Base-by-base conservation (phyloP, 2,329 filamentous ascomycete genomes). In the Calonectria ilicicola region DNA sequence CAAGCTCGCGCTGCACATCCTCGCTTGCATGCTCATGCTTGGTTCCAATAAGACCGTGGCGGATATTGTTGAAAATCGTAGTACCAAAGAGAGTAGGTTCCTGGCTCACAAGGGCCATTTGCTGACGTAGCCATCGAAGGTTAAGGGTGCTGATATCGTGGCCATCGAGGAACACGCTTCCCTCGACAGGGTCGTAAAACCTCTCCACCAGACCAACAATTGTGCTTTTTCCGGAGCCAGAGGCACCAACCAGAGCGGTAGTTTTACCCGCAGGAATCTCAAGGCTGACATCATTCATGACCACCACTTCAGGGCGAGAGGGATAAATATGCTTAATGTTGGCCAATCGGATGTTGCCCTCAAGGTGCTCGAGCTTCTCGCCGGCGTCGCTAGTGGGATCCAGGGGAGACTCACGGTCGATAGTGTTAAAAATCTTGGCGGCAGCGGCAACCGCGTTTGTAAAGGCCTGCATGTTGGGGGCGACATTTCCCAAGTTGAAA, bases 281-380 rank as follows among this genome's bases (percentile, higher is more conserved):
- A 2, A 99, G 89, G 69, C 88, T 94, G 69, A 98, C 94, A 75
- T 93, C 92, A 49, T 97, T 88, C 92, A 98, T 96, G 46, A 98
- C 94, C 2, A 92, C 91, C 5, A 98, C 95, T 79, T 98, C 96
- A 0, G 96, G 95, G 15, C 97, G 91, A 7, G 95, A 98, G 5
- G 97, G 97, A 80, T 99, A 98, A 78, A 98, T 96, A 84, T 98
- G 96, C 83, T 94, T 97, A 81, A 98, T 89, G 77, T 95, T 90
- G 77, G 92, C 91, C 53, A 99, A 89, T 76, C 96, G 93, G 70
- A 99, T 93, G 19, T 91, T 91, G 32, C 97, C 97, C 72, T 93
- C 87, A 2, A 98, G 88, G 23, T 90, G 84, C 1, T 95, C 92
- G 1, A 97, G 89, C 76, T 89, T 95, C 72, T 91, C 87, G n/a